Base-by-base conservation (phyloP, 169 alveolate species). In the Babesia caballi region DNA sequence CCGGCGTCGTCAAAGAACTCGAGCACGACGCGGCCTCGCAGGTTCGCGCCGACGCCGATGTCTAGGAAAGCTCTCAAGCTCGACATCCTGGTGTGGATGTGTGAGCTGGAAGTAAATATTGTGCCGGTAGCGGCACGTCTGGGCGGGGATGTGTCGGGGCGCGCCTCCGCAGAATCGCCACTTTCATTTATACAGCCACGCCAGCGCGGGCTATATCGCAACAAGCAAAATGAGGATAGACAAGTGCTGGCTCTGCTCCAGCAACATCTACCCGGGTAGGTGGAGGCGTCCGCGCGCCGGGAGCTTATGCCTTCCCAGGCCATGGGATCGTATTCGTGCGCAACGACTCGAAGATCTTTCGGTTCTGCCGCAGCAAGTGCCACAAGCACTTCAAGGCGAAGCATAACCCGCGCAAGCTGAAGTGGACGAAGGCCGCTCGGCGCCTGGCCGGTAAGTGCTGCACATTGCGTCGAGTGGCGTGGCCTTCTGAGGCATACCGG, bases 341-440 rank as follows among this genome's bases (percentile, higher is more conserved):
- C 51, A 97, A 97, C 76, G 99, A 98, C 90, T 95, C 98, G 52
- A 98, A 96, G 85, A 74, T 94, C 28, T 98, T 98, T 85, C 95
- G 98, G 28, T 98, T 98, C 88, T 98, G 99, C 89, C 91, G 99
- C 25, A 93, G 99, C 50, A 97, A 98, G 83, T 98, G 99, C 87
- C 98, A 97, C 82, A 95, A 92, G 84, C 98, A 95, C 85, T 98
- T 98, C 91, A 96, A 96, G 89, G 98, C 98, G 69, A 95, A 95
- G 90, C 98, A 96, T 81, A 98, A 97, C 74, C 99, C 99, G 8
- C 90, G 99, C 54, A 97, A 97, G 88, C 89, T 96, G 63, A 94
- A 93, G 69, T 98, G 99, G 99, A 98, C 99, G 30, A 98, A 98
- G 91, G 99, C 99, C 14, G 94, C 94, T 75, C 85, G 99, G 71